A percentile compares a stretch with the other conserved stretches of the same genome.
These are phyloP conservation scores for Pseudotulostoma volvatum DNA, from an alignment of 495 filamentous ascomycete species.

Conservation along the genomic window DNA sequence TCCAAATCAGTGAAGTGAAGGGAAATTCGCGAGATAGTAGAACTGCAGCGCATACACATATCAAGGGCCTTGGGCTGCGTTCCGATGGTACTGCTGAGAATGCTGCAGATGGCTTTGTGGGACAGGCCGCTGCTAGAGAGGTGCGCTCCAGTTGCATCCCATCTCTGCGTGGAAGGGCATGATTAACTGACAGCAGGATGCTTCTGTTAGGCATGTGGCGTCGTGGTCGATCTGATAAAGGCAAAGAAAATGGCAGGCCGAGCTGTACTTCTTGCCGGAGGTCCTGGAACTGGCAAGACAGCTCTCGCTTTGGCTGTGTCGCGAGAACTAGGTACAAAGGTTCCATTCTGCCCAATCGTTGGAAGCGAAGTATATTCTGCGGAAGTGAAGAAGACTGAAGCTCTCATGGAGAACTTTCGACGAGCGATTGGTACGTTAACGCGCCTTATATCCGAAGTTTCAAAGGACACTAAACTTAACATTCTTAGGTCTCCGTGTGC, in stretches of 20 bases:
- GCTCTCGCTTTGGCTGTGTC: conserved; percentile 86
- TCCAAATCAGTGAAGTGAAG: conserved; percentile 92
- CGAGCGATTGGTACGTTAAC: conserved; percentile 61
- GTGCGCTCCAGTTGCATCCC: conserved; percentile 25
- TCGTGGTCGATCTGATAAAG: conserved; percentile 87
- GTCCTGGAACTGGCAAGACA: conserved; percentile 93
- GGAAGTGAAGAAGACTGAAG: conserved; percentile 98
- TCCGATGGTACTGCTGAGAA: conserved; percentile 67
- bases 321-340: conserved; percentile 90
- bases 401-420: conserved; percentile 96
- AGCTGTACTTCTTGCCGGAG: conserved; percentile 79
- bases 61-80: conserved; percentile 79
- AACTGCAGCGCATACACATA: conserved; percentile 92
- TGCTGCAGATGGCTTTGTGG: conserved; percentile 67
- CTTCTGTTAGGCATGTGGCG: conserved; percentile 59
- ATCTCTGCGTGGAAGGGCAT: background rate
- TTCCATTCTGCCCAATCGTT: conserved; percentile 93
- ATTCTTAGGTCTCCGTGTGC: conserved; percentile 56
- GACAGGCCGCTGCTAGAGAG: conserved; percentile 77
- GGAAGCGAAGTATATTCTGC: conserved; percentile 94
- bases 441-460: too few relatives aligned
- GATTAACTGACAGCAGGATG: conserved; percentile 1
- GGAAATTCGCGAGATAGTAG: conserved; percentile 88
- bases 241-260: conserved; percentile 94
- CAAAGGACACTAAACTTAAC: too few relatives aligned